Evolutionary conservation across 2,329 filamentous ascomycete species (phyloP), one percentile per base, ranked within the genome.

Genomic region (Ascochyta clinopodiicola): DNA sequence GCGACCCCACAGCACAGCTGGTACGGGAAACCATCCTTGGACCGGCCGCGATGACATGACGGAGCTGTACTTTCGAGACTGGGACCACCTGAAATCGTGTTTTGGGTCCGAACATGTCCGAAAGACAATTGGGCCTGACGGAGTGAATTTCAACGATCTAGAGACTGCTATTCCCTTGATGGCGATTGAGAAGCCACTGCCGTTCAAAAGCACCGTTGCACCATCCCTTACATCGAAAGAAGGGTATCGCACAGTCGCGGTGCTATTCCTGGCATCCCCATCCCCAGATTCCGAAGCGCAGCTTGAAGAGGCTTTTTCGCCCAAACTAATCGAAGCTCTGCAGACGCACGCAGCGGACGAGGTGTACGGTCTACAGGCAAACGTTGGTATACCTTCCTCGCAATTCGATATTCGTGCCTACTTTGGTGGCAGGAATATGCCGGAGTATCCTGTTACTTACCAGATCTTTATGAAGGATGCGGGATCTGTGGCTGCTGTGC

Each of bases 321-420:
- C 39, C 4, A 22, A 10, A 4, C 17, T 42, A 4, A 25, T 42
- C 22, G 24, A 42, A 4, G 39, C 39, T 9, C 12, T 38, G 17
- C 4, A 38, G 27, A 32, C 13, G 4, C 37, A 50, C 15, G 35
- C 47, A 17, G 8, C 6, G 12, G 17, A 19, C 19, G 47, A 50
- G 7, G 37, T 35, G 17, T 43, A 34, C 17, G 47, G 47, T 2
- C 3, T 50, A 8, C 10, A 21, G 9, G 47, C 38, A 10, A 50
- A 43, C 22, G 4, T 50, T 19, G 32, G 47, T 19, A 36, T 50
- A 13, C 27, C 37, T 10, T 32, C 47, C 1, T 15, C 25, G 17
- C n/a, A 50, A 27, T 50, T 50, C 22, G 47, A 50, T 15, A 43
- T 50, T 29, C 38, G 47, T 17, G 47, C 37, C 6, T 50, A 50